Base-by-base conservation (phyloP, 306 rosid genomes). In the Lablab purpureus region DNA sequence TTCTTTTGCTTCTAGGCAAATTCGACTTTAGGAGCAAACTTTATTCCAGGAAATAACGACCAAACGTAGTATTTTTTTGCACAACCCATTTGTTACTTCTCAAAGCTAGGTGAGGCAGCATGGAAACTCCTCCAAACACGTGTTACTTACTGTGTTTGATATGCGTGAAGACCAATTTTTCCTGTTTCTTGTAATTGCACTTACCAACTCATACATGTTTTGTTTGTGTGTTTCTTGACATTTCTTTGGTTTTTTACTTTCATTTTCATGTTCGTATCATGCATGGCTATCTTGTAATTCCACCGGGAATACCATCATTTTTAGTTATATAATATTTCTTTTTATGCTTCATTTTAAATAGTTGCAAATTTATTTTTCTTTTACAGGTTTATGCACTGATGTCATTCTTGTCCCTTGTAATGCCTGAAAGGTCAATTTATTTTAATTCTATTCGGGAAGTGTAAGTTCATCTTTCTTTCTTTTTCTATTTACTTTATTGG, bases 401-500 rank as follows among this genome's bases (percentile, higher is more conserved):
- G 92, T 94, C 99, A 45, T 94, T 94, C 95, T 81, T 94, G 89
- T 89, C 97, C 78, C 99, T 94, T 54, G 89, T 94, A 77, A 10
- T 88, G 43, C 97, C 97, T 8, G 81, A 28, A 34, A 81, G 90
- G 62, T 91, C 97, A 49, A 94, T 94, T 81, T 94, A 92, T 85
- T 94, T 94, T 67, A 87, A 91, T 86, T 94, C 99, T 73, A 84
- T 92, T 19, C 88, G 95, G 50, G 99, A 94, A 94, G 97, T 92
- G 97, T 94, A 91, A 94, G 99, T 92, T 54, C 71, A 22, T 76
- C 69, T 41, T 30, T 65, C 34, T 41, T 30, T 65, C 34, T 71
- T 40, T 71, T 15, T 49, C 10, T 52, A 50, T 81, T 21, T 46
- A 21, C 54, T 79, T n/a, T n/a, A n/a, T n/a, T 58, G 62, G 55